Evolutionary conservation across 352 stramenopile species (phyloP).

Genomic region (Phytophthora podocarpi): DNA sequence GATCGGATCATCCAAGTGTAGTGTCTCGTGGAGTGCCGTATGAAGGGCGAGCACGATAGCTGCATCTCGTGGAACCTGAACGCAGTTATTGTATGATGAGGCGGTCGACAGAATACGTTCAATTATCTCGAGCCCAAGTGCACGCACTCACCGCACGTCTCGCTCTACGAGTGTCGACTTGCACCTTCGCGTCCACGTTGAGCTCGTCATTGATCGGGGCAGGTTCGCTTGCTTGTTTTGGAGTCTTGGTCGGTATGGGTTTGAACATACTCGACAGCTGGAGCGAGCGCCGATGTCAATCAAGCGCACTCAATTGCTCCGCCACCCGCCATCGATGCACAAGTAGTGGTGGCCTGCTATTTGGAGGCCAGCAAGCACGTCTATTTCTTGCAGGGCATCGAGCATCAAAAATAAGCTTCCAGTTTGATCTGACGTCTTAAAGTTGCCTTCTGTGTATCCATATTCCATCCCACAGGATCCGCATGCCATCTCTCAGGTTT

Average conservation of each 20-base stretch:
- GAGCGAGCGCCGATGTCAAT: too few species aligned
- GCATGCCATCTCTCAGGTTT: too few species aligned
- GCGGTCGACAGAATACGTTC: too few species aligned
- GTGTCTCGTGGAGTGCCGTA: slow-evolving; percentile 2
- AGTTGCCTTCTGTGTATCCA: too few species aligned
- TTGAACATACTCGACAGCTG: slow-evolving; percentile 24
- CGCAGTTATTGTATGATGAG: too few species aligned
- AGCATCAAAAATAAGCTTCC: too few species aligned
- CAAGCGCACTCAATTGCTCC: background rate
- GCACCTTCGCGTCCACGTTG: background rate
- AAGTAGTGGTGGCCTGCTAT: slow-evolving; percentile 1
- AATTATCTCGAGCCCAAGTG: too few species aligned
- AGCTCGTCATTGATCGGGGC: slow-evolving; percentile 2
- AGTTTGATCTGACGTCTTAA: too few species aligned
- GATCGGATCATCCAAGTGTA: slow-evolving; percentile 25
- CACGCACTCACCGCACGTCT: slow-evolving; percentile 16
- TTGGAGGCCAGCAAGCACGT: slow-evolving; percentile 2
- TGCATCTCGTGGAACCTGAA: slow-evolving; percentile 18
- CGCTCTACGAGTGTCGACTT: slow-evolving; percentile 4
- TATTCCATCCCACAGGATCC: too few species aligned
- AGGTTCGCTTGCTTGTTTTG: background rate
- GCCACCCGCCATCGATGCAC: slow-evolving; percentile 2
- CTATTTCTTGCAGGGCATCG: too few species aligned
- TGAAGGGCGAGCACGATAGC: slow-evolving; percentile 12
- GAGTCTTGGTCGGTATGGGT: background rate